Base-by-base conservation (phyloP, 306 rosid species). In the Cucurbita ficifolia region DNA sequence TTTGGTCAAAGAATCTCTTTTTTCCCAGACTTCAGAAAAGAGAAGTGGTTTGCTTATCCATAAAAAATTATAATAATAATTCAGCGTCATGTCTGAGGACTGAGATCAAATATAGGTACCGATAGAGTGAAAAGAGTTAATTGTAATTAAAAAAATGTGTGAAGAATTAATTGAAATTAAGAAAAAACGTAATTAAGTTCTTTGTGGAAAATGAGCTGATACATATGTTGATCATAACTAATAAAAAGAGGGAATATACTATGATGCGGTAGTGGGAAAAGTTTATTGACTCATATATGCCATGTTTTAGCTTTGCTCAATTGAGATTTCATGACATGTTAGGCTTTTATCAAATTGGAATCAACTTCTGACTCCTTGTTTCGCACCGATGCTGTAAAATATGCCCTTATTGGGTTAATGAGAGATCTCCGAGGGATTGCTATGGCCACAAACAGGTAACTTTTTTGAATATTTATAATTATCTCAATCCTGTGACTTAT, bases 401-500 rank as follows among this genome's bases (percentile, higher is more conserved):
- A 73, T 82, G 89, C 88, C 53, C 85, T 95, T 73, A 87, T 95
- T 76, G 99, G 97, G 77, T 73, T 95, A 85, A 89, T 88, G 99
- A 86, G 99, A 85, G 99, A 95, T 77, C 97, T 95, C 54, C 85
- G 97, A 82, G 99, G 99, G 83, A 95, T 95, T 79, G 86, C 99
- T 38, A 91, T 95, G 97, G 97, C 99, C 56, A 88, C 99, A 80
- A 91, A 88, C 76, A 95, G 97, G 99, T 84, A 82, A 70, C 72
- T 76, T 75, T 54, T 52, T 43, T 29, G 38, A 54, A 74, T 50
- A 46, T 75, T 61, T 51, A 22, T 55, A 59, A 14, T 67, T 74
- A 36, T 55, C 52, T 70, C 78, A 74, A 76, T 71, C 56, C 61
- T 55, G 45, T 11, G 75, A 38, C 48, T 50, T 51, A 53, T 62